These are phyloP conservation scores for Pneumocystis canis DNA, from an alignment of 1,139 yeast genomes.

Conservation along the genomic window DNA sequence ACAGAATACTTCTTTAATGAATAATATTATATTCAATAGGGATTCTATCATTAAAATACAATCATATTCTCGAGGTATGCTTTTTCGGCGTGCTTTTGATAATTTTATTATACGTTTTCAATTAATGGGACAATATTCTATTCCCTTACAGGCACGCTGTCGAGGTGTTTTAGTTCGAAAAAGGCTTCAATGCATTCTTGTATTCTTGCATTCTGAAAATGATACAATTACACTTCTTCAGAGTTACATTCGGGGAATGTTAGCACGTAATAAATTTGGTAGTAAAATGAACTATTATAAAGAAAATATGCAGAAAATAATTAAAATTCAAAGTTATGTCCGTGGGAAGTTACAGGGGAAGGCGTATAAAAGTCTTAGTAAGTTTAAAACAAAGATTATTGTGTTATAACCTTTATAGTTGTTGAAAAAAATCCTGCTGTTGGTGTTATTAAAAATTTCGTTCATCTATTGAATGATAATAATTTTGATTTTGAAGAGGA, in stretches of 20 bases:
- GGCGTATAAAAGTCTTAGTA: slow-evolving; percentile 54
- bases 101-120: neutral
- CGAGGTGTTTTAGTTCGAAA: slow-evolving; percentile 31
- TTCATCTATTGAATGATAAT: slow-evolving; percentile 58
- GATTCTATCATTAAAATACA: neutral
- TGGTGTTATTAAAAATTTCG: slow-evolving; percentile 60
- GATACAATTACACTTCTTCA: slow-evolving; percentile 30
- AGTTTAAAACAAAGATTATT: neutral
- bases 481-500: slow-evolving; percentile 67
- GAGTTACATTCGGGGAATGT: slow-evolving; percentile 35
- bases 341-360: slow-evolving; percentile 53
- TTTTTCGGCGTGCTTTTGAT: neutral
- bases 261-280: slow-evolving; percentile 27
- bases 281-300: slow-evolving; percentile 40
- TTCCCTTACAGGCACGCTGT: slow-evolving; percentile 28
- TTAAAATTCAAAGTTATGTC: slow-evolving; percentile 60
- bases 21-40: neutral
- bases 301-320: slow-evolving; percentile 40
- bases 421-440: slow-evolving; percentile 61
- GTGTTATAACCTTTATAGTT: neutral
- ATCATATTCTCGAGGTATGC: slow-evolving; percentile 1
- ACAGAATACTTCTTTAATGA: neutral
- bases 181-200: slow-evolving; percentile 17
- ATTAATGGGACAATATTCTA: neutral
- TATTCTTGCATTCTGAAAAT: slow-evolving; percentile 14